Evolutionary conservation across 1,284 basidiomycete genomes (phyloP).

Genomic region (Limonomyces culmigenus): DNA sequence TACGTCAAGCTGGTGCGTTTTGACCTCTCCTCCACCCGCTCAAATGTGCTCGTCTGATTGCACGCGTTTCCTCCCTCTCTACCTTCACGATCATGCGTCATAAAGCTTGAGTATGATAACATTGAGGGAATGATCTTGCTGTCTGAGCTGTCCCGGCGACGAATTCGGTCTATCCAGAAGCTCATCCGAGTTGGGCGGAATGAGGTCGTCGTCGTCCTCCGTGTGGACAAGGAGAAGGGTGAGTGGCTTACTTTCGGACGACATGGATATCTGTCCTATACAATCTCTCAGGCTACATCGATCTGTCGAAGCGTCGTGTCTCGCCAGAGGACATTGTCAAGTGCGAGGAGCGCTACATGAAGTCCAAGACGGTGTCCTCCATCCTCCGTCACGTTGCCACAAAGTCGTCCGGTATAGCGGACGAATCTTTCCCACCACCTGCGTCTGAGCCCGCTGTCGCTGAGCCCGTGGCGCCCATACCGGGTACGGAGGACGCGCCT

Average conservation of each 20-base stretch:
- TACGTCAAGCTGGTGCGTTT: conserved; percentile 88
- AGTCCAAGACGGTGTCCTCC: conserved; percentile 88
- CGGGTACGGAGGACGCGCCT: neutral
- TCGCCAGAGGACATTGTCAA: conserved; percentile 97
- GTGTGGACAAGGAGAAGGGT: conserved; percentile 99
- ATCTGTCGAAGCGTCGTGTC: conserved; percentile 98
- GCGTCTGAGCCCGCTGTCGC: conserved; percentile 10
- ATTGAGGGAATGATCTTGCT: conserved; percentile 99
- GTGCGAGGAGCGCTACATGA: conserved; percentile 98
- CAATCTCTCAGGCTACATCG: conserved; percentile 75
- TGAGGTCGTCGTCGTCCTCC: conserved; percentile 94
- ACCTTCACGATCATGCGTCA: neutral
- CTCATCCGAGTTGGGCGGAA: conserved; percentile 95
- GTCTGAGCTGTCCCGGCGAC: conserved; percentile 90
- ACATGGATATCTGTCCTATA: conserved; percentile 1
- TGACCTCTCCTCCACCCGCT: conserved; percentile 1
- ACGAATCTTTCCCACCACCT: conserved; percentile 19
- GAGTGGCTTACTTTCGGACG: conserved; percentile 10
- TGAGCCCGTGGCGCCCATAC: neutral
- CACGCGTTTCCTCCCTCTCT: too few relatives aligned
- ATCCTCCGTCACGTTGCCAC: conserved; percentile 92
- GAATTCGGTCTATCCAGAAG: conserved; percentile 97
- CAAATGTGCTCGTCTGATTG: neutral
- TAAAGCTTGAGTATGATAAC: conserved; percentile 92
- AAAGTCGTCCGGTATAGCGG: conserved; percentile 34